Evolutionary conservation across 1,284 basidiomycete genomes (phyloP).

Genomic region (Irpex sp.): DNA sequence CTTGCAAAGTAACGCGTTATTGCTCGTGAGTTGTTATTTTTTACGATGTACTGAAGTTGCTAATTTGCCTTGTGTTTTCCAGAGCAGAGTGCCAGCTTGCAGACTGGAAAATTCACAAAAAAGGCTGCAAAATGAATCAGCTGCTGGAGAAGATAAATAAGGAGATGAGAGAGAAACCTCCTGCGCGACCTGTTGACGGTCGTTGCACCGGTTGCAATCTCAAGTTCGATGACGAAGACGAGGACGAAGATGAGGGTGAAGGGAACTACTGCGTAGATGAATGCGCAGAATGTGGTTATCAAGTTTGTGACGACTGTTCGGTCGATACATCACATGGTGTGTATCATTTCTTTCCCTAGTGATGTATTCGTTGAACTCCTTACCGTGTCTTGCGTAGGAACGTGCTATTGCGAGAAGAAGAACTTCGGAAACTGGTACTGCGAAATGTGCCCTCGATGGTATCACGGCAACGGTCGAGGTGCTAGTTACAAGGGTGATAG

Average conservation of each 20-base stretch:
- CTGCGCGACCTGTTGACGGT: conserved; percentile 25
- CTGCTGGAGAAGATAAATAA: conserved; percentile 25
- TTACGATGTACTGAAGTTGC: neutral
- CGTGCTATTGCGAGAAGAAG: conserved; percentile 33
- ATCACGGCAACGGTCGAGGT: conserved; percentile 30
- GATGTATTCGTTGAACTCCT: neutral
- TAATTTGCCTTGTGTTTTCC: neutral
- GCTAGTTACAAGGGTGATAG: conserved; percentile 31
- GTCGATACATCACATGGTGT: conserved; percentile 27
- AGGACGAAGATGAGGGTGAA: neutral
- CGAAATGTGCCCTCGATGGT: conserved; percentile 27
- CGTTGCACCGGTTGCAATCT: conserved; percentile 35
- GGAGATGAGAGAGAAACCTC: conserved; percentile 18
- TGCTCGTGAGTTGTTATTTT: conserved; percentile 18
- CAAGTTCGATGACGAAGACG: conserved; percentile 23
- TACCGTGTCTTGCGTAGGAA: conserved; percentile 22
- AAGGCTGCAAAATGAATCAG: conserved; percentile 32
- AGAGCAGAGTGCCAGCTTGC: conserved; percentile 25
- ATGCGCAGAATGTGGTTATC: conserved; percentile 34
- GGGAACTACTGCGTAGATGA: conserved; percentile 13
- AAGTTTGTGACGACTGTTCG: conserved; percentile 32
- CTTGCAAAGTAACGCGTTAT: conserved; percentile 18
- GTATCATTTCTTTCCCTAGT: conserved; percentile 11
- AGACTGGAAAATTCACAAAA: conserved; percentile 33
- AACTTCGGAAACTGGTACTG: conserved; percentile 36